Conservation (phyloP, 352 stramenopile species). For the Chrysophaeum taylorii region DNA sequence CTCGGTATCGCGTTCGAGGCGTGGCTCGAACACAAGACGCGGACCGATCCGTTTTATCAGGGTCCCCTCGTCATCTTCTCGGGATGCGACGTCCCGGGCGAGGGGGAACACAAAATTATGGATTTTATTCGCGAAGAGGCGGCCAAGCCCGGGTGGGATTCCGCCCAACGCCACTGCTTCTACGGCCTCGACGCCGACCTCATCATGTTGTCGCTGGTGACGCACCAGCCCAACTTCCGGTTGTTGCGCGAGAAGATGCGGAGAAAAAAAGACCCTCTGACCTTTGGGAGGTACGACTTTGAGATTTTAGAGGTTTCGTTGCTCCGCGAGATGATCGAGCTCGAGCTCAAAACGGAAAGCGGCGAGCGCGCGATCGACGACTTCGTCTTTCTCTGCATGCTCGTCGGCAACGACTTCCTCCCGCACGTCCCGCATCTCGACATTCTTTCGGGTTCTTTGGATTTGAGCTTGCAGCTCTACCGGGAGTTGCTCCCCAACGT, state of each 20-base stretch:
- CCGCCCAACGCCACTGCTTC: conserved; percentile 72
- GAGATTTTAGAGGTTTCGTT: conserved; percentile 57
- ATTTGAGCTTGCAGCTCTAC: conserved; percentile 55
- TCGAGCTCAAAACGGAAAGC: conserved; percentile 72
- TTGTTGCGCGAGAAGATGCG: conserved; percentile 81
- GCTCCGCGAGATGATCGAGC: conserved; percentile 55
- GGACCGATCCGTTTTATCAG: conserved; percentile 84
- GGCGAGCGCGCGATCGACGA: conserved; percentile 92
- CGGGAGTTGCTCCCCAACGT: conserved; percentile 59
- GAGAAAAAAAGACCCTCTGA: conserved; percentile 65
- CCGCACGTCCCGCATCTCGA: conserved; percentile 87
- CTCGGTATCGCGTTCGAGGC: conserved; percentile 70
- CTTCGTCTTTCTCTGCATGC: conserved; percentile 96
- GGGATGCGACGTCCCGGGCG: conserved; percentile 81
- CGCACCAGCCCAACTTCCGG: conserved; percentile 95
- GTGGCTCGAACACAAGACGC: conserved; percentile 83
- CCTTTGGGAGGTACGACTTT: conserved; percentile 64
- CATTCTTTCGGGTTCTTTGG: conserved; percentile 51
- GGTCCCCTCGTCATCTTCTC: conserved; percentile 72
- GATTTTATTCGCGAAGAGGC: conserved; percentile 48
- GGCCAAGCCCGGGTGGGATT: conserved; percentile 11
- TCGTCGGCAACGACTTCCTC: conserved; percentile 97
- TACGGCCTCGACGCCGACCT: conserved; percentile 98
- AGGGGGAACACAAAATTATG: conserved; percentile 87
- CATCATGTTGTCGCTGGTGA: conserved; percentile 94